phyloP scores from a whole-genome alignment of 1,284 basidiomycete species.

The Coriolopsis trogii region DNA sequence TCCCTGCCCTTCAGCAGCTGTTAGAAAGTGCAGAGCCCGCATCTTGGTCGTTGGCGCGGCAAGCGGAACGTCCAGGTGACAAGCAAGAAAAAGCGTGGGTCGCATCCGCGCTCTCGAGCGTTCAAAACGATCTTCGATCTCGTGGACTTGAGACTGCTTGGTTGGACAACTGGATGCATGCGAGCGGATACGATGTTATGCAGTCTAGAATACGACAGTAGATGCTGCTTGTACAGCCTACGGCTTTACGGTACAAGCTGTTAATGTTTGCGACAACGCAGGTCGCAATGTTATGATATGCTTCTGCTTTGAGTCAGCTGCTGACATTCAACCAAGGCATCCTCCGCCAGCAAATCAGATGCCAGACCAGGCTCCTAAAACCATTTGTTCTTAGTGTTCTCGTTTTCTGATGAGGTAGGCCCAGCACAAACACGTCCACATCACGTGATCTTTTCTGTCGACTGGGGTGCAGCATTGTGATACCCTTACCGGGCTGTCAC shows the following conservation, averaged over 20 bases:
- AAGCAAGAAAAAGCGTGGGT: conserved; percentile 35
- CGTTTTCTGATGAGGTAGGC: no score
- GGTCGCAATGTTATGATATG: no score
- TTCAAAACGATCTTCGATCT: conserved; percentile 31
- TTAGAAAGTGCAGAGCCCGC: conserved; percentile 32
- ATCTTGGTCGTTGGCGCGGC: conserved; percentile 31
- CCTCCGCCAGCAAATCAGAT: no score
- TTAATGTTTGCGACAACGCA: no score
- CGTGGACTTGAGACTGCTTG: conserved; percentile 29
- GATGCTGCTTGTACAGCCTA: conserved; percentile 2
- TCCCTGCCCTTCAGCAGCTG: conserved; percentile 43
- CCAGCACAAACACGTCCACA: no score
- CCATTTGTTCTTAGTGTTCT: no score
- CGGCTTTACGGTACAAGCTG: not conserved
- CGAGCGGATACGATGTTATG: conserved; percentile 15
- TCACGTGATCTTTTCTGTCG: no score
- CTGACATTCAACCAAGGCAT: no score
- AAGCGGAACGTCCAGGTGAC: conserved; percentile 22
- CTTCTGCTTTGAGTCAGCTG: no score
- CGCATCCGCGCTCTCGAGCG: conserved; percentile 29
- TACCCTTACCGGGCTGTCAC: no score
- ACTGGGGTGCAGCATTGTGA: no score
- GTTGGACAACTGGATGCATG: conserved; percentile 31
- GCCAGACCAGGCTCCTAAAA: no score
- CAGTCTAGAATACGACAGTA: not conserved